Percentiles rank a stretch among this genome's conserved stretches.
Evolutionary conservation across 116 monocot species (phyloP).

Genomic region (Dioscorea cayenensis): DNA sequence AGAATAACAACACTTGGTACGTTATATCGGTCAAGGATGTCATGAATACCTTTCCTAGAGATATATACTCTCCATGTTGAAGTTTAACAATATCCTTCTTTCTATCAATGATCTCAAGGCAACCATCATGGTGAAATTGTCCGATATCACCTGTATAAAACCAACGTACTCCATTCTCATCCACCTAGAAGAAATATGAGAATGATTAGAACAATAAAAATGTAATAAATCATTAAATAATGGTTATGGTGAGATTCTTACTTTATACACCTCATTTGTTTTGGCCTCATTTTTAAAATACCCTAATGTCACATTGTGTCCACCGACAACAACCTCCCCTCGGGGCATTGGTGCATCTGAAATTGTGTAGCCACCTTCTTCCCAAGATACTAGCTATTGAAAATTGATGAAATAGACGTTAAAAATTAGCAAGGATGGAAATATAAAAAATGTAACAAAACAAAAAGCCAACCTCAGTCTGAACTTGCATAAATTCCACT

Average conservation of each 20-base stretch:
- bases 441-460: too few relatives aligned
- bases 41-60: constrained; percentile 42
- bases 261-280: constrained; percentile 42
- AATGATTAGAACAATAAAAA: background rate
- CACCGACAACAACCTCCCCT: constrained; percentile 45
- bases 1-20: background rate
- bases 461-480: too few relatives aligned
- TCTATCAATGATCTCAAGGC: constrained; percentile 48
- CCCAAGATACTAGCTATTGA: constrained; percentile 11
- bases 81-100: constrained; percentile 61
- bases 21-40: background rate
- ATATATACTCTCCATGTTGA: constrained; percentile 59
- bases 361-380: constrained; percentile 36
- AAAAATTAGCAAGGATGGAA: background rate
- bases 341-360: constrained; percentile 41
- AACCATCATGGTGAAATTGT: constrained; percentile 43
- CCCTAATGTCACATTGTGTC: constrained; percentile 29
- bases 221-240: background rate
- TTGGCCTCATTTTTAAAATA: constrained; percentile 48
- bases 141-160: constrained; percentile 54
- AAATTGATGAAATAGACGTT: background rate
- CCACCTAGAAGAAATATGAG: constrained; percentile 15
- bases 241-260: background rate
- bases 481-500: too few relatives aligned
- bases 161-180: constrained; percentile 46